These are phyloP conservation scores for Oropetium thomaeum DNA, from an alignment of 176 grass and related monocot species.

Conservation along the genomic window DNA sequence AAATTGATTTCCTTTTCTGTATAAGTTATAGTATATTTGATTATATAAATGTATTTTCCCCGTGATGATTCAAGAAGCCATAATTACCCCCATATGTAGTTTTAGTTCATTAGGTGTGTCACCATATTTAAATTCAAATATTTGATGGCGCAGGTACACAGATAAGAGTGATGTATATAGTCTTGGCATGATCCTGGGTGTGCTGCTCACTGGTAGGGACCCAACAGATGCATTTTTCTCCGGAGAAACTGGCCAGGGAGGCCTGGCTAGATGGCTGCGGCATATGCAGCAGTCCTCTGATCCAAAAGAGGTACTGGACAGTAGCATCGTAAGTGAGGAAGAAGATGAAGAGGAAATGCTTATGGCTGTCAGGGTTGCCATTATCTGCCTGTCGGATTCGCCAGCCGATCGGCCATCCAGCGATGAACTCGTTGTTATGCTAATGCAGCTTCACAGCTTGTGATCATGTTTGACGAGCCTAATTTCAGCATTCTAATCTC, in stretches of 20 bases:
- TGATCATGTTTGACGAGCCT: neutral
- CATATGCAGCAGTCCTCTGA: slow-evolving; percentile 78
- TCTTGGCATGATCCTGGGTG: slow-evolving; percentile 75
- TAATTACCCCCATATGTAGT: neutral
- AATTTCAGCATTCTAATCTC: neutral
- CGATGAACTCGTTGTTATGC: slow-evolving; percentile 88
- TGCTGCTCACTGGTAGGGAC: slow-evolving; percentile 80
- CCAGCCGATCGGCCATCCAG: slow-evolving; percentile 84
- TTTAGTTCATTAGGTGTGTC: neutral
- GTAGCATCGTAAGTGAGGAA: slow-evolving; percentile 58
- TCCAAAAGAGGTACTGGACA: slow-evolving; percentile 71
- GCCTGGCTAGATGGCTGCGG: slow-evolving; percentile 66
- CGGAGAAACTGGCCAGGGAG: slow-evolving; percentile 48
- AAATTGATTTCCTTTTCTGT: neutral
- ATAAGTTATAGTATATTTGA: neutral
- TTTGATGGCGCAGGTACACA: slow-evolving; percentile 62
- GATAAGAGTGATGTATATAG: slow-evolving; percentile 96
- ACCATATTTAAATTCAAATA: neutral
- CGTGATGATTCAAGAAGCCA: neutral
- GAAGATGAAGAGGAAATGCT: slow-evolving; percentile 87
- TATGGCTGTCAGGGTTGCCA: slow-evolving; percentile 87
- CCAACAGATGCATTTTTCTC: slow-evolving; percentile 70
- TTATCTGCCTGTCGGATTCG: slow-evolving; percentile 79
- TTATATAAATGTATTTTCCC: neutral
- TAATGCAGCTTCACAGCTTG: slow-evolving; percentile 76